Base-by-base conservation (phyloP, 2,329 filamentous ascomycete genomes). In the Aspergillus sp. region DNA sequence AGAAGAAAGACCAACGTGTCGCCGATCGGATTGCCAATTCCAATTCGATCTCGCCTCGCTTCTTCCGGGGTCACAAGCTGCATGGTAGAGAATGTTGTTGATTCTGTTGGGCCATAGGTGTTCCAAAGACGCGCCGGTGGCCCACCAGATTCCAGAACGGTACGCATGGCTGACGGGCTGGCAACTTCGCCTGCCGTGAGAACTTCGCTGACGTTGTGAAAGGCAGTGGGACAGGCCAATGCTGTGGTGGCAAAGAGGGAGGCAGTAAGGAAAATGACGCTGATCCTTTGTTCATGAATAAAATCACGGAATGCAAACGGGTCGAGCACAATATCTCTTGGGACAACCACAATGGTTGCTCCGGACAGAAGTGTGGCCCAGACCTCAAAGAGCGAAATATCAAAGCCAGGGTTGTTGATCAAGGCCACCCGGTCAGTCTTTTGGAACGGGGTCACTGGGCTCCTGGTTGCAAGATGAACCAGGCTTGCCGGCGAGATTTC, bases 401-500 rank as follows among this genome's bases (percentile, higher is more conserved):
- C 58, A 21, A 59, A 59, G 7, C 55, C 58, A 6, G 58, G 56
- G 10, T 56, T 59, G 32, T 51, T 56, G 19, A 59, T 46, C 3
- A 43, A 6, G 13, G 54, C 47, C 36, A 58, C 40, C 4, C 49
- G 49, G 49, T 64, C 50, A 36, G 46, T 20, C 47, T 54, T 45
- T 36, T 51, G 45, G 25, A 59, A 34, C 3, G 47, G 50, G 21
- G 58, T 49, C 45, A 45, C 17, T 2, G 42, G 40, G 4, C 23
- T 49, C 13, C 43, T 49, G 17, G 32, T 50, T 25, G 36, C 23
- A 2, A 58, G 16, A 41, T 58, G 58, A 5, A 53, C 38, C 19
- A 58, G 54, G 10, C 55, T 47, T 13, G 25, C 77, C 66, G 89
- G 87, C 3, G 86, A 82, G 65, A 90, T 89, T 52, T 85, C 80